A percentile compares a stretch with the other conserved stretches of the same genome.
Conservation (phyloP, 2,329 filamentous ascomycete genomes). For the Venturia nashicola region DNA sequence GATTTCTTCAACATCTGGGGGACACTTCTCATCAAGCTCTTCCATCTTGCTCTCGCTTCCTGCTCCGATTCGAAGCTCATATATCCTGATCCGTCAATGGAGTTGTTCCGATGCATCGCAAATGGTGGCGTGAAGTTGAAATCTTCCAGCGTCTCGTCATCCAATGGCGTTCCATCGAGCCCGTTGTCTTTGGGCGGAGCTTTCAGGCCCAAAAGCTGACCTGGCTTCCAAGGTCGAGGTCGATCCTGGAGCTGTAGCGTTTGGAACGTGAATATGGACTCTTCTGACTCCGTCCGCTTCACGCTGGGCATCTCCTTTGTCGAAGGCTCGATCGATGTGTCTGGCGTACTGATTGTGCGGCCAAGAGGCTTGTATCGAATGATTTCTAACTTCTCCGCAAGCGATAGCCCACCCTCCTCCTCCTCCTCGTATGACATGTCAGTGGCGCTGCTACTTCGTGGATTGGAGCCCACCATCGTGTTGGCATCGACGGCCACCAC, state of each 20-base stretch:
- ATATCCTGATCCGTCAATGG: conserved; percentile 1
- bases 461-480: background rate
- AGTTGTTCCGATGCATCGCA: background rate
- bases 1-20: background rate
- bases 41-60: background rate
- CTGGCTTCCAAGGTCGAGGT: conserved; percentile 4
- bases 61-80: conserved; percentile 4
- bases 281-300: background rate
- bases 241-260: background rate
- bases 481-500: background rate
- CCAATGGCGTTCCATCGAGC: background rate
- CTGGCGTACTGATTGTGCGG: background rate
- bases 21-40: background rate
- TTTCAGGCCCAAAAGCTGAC: background rate
- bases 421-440: background rate
- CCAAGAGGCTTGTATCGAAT: background rate
- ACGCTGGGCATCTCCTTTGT: background rate
- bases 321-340: background rate
- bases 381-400: background rate
- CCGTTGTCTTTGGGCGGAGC: background rate
- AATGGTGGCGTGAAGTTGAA: background rate
- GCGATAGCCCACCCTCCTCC: background rate
- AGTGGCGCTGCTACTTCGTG: background rate
- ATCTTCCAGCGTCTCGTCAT: background rate
- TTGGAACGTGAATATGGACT: background rate